Evolutionary conservation across 2,329 filamentous ascomycete genomes (phyloP).

Genomic region (Coniochaeta sp.): DNA sequence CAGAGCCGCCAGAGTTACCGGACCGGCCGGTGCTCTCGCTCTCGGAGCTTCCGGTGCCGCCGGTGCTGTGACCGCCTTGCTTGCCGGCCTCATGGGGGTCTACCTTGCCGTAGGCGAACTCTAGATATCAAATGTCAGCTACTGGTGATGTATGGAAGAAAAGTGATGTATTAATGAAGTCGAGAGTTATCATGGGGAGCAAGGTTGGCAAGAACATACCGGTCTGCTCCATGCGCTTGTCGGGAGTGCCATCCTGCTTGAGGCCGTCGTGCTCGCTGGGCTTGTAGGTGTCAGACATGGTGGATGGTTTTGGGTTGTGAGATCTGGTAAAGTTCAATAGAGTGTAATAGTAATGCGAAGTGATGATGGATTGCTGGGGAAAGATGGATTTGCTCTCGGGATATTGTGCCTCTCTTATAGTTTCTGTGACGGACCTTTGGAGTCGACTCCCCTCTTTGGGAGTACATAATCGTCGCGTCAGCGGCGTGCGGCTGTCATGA

Average conservation of each 20-base stretch:
- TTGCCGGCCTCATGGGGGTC: constrained; percentile 31
- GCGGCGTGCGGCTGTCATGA: neutral
- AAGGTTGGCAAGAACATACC: neutral
- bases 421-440: neutral
- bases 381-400: neutral
- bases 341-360: neutral
- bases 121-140: neutral
- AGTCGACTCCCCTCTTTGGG: neutral
- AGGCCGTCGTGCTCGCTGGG: constrained; percentile 1
- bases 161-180: neutral
- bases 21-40: neutral
- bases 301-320: neutral
- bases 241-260: constrained; percentile 1
- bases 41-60: constrained; percentile 5
- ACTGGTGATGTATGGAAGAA: neutral
- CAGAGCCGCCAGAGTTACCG: neutral
- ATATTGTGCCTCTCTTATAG: neutral
- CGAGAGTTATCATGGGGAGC: neutral
- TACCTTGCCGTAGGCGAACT: constrained; percentile 32
- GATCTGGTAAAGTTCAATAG: neutral
- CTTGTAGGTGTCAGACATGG: neutral
- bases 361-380: neutral
- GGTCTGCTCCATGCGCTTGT: neutral
- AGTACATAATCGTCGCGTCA: neutral
- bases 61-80: constrained; percentile 23